These are phyloP conservation scores for Paraglomus occultum DNA, from an alignment of 192 early-diverging fungal species.

Conservation along the genomic window DNA sequence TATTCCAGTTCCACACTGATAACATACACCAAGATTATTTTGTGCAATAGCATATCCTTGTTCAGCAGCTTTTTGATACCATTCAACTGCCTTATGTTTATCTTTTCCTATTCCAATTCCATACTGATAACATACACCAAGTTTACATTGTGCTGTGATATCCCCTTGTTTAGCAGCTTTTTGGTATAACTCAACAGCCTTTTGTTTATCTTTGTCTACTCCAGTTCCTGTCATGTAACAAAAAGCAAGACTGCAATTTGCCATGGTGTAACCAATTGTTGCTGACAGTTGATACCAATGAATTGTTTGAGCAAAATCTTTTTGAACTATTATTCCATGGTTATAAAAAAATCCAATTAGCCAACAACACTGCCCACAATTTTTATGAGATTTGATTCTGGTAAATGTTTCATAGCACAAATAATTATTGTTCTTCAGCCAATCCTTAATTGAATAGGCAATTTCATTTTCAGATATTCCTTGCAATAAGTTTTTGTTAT, in stretches of 20 bases:
- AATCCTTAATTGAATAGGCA: too few species aligned
- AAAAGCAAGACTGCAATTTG: conserved; percentile 79
- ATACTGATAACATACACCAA: conserved; percentile 74
- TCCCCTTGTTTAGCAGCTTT: conserved; percentile 70
- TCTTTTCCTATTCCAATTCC: conserved; percentile 65
- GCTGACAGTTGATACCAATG: conserved; percentile 67
- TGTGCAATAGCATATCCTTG: conserved; percentile 59
- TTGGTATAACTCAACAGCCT: conserved; percentile 64
- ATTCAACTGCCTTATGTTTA: conserved; percentile 49
- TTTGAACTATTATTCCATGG: conserved; percentile 50
- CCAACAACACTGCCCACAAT: too few species aligned
- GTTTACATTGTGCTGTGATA: conserved; percentile 81
- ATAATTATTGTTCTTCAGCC: too few species aligned
- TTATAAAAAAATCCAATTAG: conserved; percentile 57
- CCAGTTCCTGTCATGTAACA: conserved; percentile 82
- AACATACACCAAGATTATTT: conserved; percentile 52
- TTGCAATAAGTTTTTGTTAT: too few species aligned
- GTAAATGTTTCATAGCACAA: too few species aligned
- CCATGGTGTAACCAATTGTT: conserved; percentile 66
- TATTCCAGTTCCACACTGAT: conserved; percentile 51
- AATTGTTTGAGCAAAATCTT: conserved; percentile 32
- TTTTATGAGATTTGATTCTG: too few species aligned
- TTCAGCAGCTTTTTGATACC: conserved; percentile 55
- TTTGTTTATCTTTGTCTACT: conserved; percentile 46
- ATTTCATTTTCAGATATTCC: too few species aligned